Percentiles rank a stretch among this genome's conserved stretches.
Evolutionary conservation across 176 grass and related monocot genomes (phyloP).

Genomic region (Paspalum notatum): DNA sequence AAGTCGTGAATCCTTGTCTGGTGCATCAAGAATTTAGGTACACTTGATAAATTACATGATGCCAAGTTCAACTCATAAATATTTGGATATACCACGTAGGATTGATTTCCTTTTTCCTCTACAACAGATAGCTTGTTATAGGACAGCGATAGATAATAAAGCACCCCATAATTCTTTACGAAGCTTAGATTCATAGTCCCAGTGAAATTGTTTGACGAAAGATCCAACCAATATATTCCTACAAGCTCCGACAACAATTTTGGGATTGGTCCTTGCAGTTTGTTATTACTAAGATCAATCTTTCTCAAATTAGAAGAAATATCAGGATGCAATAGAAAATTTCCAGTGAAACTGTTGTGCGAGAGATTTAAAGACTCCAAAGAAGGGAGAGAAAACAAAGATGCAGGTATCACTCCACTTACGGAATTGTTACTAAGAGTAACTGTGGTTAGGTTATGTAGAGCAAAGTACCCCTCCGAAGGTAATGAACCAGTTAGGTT

Average conservation of each 20-base stretch:
- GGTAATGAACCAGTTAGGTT: constrained; percentile 42
- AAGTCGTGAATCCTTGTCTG: constrained; percentile 18
- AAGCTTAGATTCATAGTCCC: constrained; percentile 27
- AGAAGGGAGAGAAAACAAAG: background rate
- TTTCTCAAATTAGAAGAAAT: background rate
- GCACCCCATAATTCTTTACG: constrained; percentile 12
- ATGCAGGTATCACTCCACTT: constrained; percentile 6
- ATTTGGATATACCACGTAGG: constrained; percentile 4
- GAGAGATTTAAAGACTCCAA: background rate
- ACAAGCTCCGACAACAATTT: constrained; percentile 32
- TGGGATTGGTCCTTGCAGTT: constrained; percentile 52
- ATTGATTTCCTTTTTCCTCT: constrained; percentile 24
- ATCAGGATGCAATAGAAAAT: background rate
- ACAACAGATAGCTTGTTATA: constrained; percentile 23
- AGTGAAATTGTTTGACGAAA: constrained; percentile 56
- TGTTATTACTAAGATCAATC: constrained; percentile 10
- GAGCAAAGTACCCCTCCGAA: background rate
- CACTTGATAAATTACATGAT: constrained; percentile 55
- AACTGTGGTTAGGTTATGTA: background rate
- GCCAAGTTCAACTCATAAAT: constrained; percentile 37
- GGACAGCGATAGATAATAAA: background rate
- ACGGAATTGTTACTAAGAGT: background rate
- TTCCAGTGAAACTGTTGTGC: background rate
- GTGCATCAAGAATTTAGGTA: constrained; percentile 53
- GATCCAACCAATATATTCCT: constrained; percentile 26